phyloP scores from a whole-genome alignment of 306 rosid species.

The Canavalia ensiformis region DNA sequence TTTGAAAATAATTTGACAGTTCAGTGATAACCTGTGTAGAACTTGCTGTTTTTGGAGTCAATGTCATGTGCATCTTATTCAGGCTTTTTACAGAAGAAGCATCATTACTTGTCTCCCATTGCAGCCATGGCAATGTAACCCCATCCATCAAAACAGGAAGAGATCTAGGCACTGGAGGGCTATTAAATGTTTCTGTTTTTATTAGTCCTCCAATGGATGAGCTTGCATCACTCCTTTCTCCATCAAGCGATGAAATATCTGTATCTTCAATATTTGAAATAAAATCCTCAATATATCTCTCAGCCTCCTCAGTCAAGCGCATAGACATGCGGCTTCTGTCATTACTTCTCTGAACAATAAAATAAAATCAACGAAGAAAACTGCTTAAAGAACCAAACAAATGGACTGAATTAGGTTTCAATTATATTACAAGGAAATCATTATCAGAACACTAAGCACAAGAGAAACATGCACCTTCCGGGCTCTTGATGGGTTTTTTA shows the following conservation, averaged over 20 bases:
- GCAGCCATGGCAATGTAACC: constrained; percentile 86
- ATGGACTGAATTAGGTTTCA: background rate
- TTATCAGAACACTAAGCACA: constrained; percentile 23
- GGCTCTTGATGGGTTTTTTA: constrained; percentile 60
- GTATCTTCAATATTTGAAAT: constrained; percentile 96
- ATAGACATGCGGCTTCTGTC: constrained; percentile 79
- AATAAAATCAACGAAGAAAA: constrained; percentile 25
- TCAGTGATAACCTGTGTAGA: constrained; percentile 59
- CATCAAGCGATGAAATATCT: constrained; percentile 92
- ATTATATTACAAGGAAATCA: constrained; percentile 35
- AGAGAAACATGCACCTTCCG: constrained; percentile 69
- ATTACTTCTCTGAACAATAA: constrained; percentile 73
- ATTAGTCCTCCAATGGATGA: constrained; percentile 82
- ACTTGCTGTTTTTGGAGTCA: constrained; percentile 60
- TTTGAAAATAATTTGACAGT: constrained; percentile 14
- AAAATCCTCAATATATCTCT: constrained; percentile 90
- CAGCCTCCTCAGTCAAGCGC: constrained; percentile 90
- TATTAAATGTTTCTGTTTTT: constrained; percentile 59
- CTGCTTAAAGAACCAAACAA: constrained; percentile 26
- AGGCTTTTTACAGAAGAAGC: constrained; percentile 57
- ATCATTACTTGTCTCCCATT: constrained; percentile 89
- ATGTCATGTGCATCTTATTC: constrained; percentile 54
- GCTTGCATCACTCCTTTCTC: constrained; percentile 96
- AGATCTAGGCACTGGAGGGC: constrained; percentile 62
- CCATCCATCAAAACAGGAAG: constrained; percentile 83